Conservation (phyloP, 139 green algal species). For the Closterium sp. region DNA sequence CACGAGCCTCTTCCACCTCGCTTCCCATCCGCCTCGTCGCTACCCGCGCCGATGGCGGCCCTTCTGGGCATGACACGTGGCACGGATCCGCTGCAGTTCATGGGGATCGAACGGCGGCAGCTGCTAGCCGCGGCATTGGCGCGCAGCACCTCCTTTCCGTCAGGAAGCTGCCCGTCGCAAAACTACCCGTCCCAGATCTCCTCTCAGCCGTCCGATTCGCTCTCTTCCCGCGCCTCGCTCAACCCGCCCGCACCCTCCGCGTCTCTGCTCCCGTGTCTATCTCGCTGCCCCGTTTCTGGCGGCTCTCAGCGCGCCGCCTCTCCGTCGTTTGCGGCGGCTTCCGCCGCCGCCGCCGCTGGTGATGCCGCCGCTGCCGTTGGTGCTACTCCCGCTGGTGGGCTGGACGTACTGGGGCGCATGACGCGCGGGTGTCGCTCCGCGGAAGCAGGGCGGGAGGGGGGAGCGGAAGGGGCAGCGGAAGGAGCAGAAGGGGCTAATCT, state of each 20-base stretch:
- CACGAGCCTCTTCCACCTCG: not conserved
- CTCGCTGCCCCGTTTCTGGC: no score
- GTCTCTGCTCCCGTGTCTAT: no score
- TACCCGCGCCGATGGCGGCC: not conserved
- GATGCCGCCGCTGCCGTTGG: no score
- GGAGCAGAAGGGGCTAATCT: no score
- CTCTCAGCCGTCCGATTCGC: not conserved
- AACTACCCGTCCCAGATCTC: not conserved
- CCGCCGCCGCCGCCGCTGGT: not conserved
- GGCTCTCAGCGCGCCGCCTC: no score
- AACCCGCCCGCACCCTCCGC: not conserved
- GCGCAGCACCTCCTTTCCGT: not conserved
- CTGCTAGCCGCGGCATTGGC: not conserved
- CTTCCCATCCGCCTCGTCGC: not conserved
- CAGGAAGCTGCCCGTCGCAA: not conserved
- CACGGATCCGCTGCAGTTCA: not conserved
- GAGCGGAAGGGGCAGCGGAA: no score
- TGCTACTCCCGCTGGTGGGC: no score
- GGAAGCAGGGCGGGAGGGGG: no score
- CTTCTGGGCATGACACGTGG: not conserved
- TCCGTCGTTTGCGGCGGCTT: not conserved
- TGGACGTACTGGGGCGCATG: no score
- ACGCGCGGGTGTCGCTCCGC: no score
- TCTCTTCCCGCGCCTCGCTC: not conserved
- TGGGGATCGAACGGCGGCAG: not conserved